These are phyloP conservation scores for Malus sieversii DNA, from an alignment of 306 rosid genomes.

Conservation along the genomic window DNA sequence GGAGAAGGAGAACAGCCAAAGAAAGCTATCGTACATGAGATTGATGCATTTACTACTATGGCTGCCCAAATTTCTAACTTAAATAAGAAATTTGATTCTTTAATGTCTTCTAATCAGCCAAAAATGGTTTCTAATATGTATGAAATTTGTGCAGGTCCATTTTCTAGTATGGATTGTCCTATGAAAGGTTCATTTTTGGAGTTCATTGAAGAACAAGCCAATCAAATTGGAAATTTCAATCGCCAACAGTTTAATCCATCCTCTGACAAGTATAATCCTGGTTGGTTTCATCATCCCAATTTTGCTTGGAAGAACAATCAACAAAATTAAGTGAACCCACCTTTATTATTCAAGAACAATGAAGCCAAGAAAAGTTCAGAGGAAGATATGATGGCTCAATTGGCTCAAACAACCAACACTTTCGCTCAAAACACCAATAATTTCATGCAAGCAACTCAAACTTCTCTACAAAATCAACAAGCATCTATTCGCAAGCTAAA, in stretches of 20 bases:
- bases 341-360: no score
- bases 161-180: neutral
- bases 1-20: neutral
- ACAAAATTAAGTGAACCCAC: neutral
- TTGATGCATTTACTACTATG: neutral
- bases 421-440: neutral
- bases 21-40: neutral
- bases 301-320: neutral
- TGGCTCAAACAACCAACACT: neutral
- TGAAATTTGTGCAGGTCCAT: neutral
- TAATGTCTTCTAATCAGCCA: neutral
- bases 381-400: neutral
- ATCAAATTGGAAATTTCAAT: no score
- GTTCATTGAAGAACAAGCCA: neutral
- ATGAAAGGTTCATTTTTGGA: neutral
- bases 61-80: neutral
- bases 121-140: neutral
- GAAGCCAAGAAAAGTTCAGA: neutral
- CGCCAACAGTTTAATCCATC: neutral
- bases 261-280: neutral
- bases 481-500: neutral
- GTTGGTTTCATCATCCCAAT: neutral
- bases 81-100: neutral
- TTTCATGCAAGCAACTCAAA: neutral
- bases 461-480: neutral